A percentile compares a stretch with the other conserved stretches of the same genome.
Conservation (phyloP, 129 eudicot species). For the Calendula officinalis region DNA sequence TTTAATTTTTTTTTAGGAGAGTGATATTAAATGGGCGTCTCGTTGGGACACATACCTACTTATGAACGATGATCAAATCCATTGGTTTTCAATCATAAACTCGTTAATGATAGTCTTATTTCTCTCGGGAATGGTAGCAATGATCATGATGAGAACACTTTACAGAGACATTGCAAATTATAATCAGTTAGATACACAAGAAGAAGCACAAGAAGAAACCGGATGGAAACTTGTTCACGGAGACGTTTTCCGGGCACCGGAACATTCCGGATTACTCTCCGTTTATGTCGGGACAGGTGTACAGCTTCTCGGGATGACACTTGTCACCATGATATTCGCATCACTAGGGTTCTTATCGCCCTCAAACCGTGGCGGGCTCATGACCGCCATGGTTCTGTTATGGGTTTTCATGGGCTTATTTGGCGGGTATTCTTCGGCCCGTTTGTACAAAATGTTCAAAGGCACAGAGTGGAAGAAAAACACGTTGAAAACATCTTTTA, state of each 20-base stretch:
- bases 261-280: conserved; percentile 57
- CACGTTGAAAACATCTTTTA: conserved; percentile 74
- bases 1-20: conserved; percentile 69
- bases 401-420: conserved; percentile 56
- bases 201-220: conserved; percentile 87
- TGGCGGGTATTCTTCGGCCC: conserved; percentile 78
- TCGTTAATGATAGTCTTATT: conserved; percentile 86
- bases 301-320: conserved; percentile 78
- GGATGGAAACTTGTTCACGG: conserved; percentile 89
- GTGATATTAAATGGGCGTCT: conserved; percentile 85
- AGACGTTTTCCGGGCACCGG: conserved; percentile 73
- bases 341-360: too few species aligned
- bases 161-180: conserved; percentile 47
- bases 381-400: too few species aligned
- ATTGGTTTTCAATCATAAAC: conserved; percentile 48
- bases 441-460: conserved; percentile 70
- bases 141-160: conserved; percentile 91
- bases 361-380: too few species aligned
- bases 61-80: too few species aligned
- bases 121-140: conserved; percentile 91
- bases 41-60: not conserved
- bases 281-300: conserved; percentile 85
- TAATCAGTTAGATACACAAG: conserved; percentile 58
- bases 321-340: conserved; percentile 44
- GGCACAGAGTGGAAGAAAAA: conserved; percentile 28